phyloP scores from a whole-genome alignment of 371 early-diverging fungal species.

The Chytridium lagenaria region DNA sequence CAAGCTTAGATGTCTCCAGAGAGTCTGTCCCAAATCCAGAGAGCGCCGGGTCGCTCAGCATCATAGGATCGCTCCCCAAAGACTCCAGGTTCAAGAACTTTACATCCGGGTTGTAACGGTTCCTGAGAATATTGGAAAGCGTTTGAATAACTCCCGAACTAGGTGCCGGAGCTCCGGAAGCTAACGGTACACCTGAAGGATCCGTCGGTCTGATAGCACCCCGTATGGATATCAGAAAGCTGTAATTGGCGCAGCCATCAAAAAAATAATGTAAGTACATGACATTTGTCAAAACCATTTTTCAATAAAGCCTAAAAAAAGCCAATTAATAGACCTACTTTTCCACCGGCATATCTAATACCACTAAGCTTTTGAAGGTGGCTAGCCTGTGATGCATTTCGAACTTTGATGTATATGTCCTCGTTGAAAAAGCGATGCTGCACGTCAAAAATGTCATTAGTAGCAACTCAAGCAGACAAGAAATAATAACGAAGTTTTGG shows the following conservation, averaged over 20 bases:
- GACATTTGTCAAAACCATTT: too few relatives aligned
- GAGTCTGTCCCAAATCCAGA: conserved; percentile 55
- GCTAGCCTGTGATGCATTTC: conserved; percentile 14
- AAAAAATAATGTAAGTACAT: too few relatives aligned
- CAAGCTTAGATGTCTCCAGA: conserved; percentile 56
- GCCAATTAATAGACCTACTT: too few relatives aligned
- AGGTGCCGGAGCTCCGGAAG: too few relatives aligned
- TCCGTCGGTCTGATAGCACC: too few relatives aligned
- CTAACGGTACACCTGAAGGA: too few relatives aligned
- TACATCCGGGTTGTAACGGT: conserved; percentile 55
- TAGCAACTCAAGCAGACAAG: conserved; percentile 5
- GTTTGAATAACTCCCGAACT: too few relatives aligned
- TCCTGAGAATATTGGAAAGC: conserved; percentile 44
- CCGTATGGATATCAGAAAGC: too few relatives aligned
- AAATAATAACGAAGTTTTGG: neutral
- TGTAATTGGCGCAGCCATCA: too few relatives aligned
- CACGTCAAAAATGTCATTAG: neutral
- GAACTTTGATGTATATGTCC: conserved; percentile 16
- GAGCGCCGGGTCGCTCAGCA: conserved; percentile 53
- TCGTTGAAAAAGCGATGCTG: conserved; percentile 31
- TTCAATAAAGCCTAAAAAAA: too few relatives aligned
- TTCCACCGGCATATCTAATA: conserved; percentile 28
- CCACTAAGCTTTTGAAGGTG: conserved; percentile 22
- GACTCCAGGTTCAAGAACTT: conserved; percentile 59
- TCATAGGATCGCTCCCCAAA: conserved; percentile 58